Evolutionary conservation across 306 rosid genomes (phyloP).

Genomic region (Pyrus communis): DNA sequence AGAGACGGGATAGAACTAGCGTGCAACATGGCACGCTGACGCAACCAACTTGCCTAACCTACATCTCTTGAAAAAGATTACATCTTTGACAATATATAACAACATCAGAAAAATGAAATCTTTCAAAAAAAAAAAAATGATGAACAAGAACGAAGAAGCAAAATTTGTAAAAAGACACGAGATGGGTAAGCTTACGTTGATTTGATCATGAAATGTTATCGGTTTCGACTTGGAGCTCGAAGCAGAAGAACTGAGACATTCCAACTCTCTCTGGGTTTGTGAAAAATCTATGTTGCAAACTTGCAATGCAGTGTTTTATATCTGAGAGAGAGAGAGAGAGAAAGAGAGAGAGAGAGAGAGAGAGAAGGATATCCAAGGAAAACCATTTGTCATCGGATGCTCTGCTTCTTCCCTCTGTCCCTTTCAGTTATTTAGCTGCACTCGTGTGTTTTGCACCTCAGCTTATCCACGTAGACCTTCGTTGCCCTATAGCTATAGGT

Average conservation of each 20-base stretch:
- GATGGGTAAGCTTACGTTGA: conserved; percentile 15
- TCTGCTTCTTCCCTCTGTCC: conserved; percentile 8
- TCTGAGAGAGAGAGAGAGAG: not conserved
- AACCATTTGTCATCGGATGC: conserved; percentile 26
- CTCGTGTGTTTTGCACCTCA: not conserved
- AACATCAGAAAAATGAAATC: not conserved
- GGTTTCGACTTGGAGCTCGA: conserved; percentile 9
- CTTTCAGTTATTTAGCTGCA: not conserved
- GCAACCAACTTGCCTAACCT: too few relatives aligned
- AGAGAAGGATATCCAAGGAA: conserved; percentile 18
- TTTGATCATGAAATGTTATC: not conserved
- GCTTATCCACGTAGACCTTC: not conserved
- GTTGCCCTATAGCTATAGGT: not conserved
- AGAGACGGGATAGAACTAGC: too few relatives aligned
- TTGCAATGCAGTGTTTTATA: not conserved
- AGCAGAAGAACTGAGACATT: not conserved
- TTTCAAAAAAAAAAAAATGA: not conserved
- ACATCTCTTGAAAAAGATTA: too few relatives aligned
- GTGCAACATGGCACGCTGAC: too few relatives aligned
- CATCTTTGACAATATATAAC: not conserved
- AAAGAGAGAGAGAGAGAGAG: not conserved
- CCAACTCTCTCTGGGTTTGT: conserved; percentile 4
- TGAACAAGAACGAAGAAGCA: not conserved
- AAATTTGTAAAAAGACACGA: not conserved
- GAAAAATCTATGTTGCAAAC: conserved; percentile 2